phyloP scores from a whole-genome alignment of 78 protist species.

The Dictyostelium intermedium region DNA sequence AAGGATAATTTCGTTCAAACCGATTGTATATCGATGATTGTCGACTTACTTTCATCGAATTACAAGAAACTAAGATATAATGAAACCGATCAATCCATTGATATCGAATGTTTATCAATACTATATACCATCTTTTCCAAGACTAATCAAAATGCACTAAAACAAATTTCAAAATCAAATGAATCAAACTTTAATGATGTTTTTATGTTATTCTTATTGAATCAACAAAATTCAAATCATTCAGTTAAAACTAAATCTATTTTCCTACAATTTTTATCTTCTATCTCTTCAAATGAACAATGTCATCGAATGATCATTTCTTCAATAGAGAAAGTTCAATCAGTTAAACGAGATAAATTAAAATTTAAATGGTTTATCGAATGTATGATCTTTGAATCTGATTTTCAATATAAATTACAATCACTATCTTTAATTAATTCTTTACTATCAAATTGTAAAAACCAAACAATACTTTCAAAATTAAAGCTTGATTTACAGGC shows the following conservation, averaged over 20 bases:
- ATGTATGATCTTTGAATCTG: constrained; percentile 4
- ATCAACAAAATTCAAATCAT: constrained; percentile 24
- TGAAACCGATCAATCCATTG: background rate
- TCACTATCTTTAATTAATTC: constrained; percentile 11
- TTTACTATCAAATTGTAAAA: background rate
- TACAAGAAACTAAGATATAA: background rate
- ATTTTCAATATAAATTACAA: constrained; percentile 7
- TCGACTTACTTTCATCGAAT: constrained; percentile 18
- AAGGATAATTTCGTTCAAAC: background rate
- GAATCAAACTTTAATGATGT: constrained; percentile 3
- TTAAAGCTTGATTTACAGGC: constrained; percentile 4
- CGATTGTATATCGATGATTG: background rate
- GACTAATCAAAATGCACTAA: constrained; percentile 3
- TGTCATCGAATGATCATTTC: background rate
- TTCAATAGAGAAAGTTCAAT: constrained; percentile 47
- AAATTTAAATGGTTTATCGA: constrained; percentile 67
- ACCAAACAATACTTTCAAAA: background rate
- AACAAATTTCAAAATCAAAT: background rate
- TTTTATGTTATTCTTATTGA: background rate
- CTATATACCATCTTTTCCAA: background rate
- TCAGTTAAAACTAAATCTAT: background rate
- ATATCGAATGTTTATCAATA: constrained; percentile 10
- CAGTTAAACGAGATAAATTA: background rate
- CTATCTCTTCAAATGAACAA: background rate
- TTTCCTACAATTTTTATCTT: background rate